These are phyloP conservation scores for Leucoagaricus sp. DNA, from an alignment of 1,284 basidiomycete genomes.

Conservation along the genomic window DNA sequence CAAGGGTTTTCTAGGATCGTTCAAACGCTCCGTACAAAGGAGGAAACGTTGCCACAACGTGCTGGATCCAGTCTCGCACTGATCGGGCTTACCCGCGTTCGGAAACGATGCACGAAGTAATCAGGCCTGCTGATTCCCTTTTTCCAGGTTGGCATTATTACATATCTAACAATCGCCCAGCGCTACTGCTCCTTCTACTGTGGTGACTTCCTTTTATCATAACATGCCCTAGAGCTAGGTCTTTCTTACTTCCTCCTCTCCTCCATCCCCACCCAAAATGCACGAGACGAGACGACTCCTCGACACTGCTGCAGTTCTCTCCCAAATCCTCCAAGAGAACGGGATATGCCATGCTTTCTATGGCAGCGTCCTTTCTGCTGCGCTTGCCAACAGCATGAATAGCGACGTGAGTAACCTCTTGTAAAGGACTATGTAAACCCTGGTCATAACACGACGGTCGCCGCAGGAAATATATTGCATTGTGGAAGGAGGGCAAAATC, in stretches of 20 bases:
- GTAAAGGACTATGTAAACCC: background rate
- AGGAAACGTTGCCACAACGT: slow-evolving; percentile 42
- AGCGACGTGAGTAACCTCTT: slow-evolving; percentile 49
- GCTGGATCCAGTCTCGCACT: slow-evolving; percentile 26
- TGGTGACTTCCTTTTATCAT: slow-evolving; percentile 31
- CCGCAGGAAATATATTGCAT: slow-evolving; percentile 54
- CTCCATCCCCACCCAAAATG: slow-evolving; percentile 39
- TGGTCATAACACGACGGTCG: slow-evolving; percentile 14
- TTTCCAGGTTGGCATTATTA: slow-evolving; percentile 38
- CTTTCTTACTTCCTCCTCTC: slow-evolving; percentile 26
- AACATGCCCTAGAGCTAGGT: slow-evolving; percentile 43
- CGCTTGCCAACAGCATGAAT: slow-evolving; percentile 54
- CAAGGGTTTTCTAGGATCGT: slow-evolving; percentile 19
- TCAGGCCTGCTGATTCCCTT: slow-evolving; percentile 41
- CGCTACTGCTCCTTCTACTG: slow-evolving; percentile 37
- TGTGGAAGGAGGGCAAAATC: slow-evolving; percentile 47
- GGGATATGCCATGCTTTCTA: slow-evolving; percentile 69
- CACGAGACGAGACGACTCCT: slow-evolving; percentile 65
- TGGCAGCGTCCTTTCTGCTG: slow-evolving; percentile 60
- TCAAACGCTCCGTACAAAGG: slow-evolving; percentile 28
- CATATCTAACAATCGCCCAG: slow-evolving; percentile 40
- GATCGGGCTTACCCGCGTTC: slow-evolving; percentile 44
- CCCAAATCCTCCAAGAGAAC: slow-evolving; percentile 47
- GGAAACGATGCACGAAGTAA: slow-evolving; percentile 36
- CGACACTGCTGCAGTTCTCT: slow-evolving; percentile 64